Percentiles rank a stretch among this genome's conserved stretches.
Evolutionary conservation across 2,329 filamentous ascomycete species (phyloP).

Genomic region (Neophaeococcomyces mojaviensis): DNA sequence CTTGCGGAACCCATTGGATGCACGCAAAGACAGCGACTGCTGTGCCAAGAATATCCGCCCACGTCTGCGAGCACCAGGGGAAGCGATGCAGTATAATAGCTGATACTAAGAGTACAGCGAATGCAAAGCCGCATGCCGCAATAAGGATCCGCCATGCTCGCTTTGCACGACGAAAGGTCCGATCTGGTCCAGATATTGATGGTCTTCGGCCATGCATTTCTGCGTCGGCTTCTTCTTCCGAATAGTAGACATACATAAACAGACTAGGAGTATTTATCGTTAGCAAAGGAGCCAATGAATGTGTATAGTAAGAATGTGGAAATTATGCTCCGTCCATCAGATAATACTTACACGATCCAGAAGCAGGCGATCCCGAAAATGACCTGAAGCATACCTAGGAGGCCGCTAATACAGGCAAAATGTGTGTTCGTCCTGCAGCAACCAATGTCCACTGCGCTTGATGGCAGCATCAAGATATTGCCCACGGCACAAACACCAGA

Average conservation of each 20-base stretch:
- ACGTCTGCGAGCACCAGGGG: conserved; percentile 10
- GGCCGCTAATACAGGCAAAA: conserved; percentile 11
- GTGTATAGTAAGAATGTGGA: too few relatives aligned
- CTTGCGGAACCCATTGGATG: conserved; percentile 12
- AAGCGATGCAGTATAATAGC: conserved; percentile 12
- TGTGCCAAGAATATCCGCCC: conserved; percentile 10
- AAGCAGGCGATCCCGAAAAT: conserved; percentile 12
- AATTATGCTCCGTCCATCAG: too few relatives aligned
- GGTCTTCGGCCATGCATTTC: conserved; percentile 8
- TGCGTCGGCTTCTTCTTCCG: conserved; percentile 13
- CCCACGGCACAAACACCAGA: conserved; percentile 13
- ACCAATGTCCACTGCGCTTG: conserved; percentile 12
- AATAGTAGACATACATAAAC: conserved; percentile 14
- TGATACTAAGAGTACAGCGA: conserved; percentile 9
- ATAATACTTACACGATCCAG: conserved; percentile 10
- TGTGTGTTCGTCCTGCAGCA: conserved; percentile 12
- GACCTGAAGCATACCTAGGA: conserved; percentile 12
- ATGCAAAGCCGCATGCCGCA: conserved; percentile 11
- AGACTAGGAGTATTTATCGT: conserved; percentile 5
- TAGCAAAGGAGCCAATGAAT: background rate
- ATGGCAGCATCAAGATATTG: conserved; percentile 14
- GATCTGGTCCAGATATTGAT: conserved; percentile 10
- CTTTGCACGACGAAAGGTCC: conserved; percentile 11
- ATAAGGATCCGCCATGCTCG: conserved; percentile 11
- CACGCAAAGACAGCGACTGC: conserved; percentile 13